A percentile compares a stretch with the other conserved stretches of the same genome.
Conservation (phyloP, 2,329 filamentous ascomycete genomes). For the Scedosporium minutisporum region DNA sequence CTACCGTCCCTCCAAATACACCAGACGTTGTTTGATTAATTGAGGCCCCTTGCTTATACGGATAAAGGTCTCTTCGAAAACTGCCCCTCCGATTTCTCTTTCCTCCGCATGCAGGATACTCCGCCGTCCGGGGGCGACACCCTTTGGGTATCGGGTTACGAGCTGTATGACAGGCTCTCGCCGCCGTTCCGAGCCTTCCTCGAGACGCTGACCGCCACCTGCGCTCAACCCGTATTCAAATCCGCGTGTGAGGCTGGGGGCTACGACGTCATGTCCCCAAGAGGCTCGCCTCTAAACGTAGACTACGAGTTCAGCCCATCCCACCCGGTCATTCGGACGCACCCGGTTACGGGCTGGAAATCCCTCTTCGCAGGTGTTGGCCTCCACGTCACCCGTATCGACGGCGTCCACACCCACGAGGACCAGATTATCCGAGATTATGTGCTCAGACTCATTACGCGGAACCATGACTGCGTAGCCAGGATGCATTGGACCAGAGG, state of each 20-base stretch:
- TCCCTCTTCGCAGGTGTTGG: slow-evolving; percentile 33
- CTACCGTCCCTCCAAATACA: not conserved
- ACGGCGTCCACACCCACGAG: slow-evolving; percentile 45
- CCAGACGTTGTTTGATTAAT: not conserved
- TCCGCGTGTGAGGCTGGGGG: slow-evolving; percentile 38
- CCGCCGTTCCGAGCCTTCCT: slow-evolving; percentile 40
- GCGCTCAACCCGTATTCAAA: slow-evolving; percentile 39
- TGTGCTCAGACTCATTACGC: slow-evolving; percentile 35
- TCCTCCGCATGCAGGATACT: slow-evolving; percentile 44
- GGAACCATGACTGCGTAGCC: slow-evolving; percentile 50
- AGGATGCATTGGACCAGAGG: slow-evolving; percentile 31
- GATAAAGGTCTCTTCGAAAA: slow-evolving; percentile 34
- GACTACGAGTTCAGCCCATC: slow-evolving; percentile 35
- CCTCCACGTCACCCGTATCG: slow-evolving; percentile 45
- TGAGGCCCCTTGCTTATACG: not conserved
- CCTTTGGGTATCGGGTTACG: slow-evolving; percentile 54
- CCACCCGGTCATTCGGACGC: slow-evolving; percentile 50
- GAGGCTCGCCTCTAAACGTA: slow-evolving; percentile 31
- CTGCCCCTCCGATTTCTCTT: slow-evolving; percentile 50
- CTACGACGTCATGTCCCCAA: slow-evolving; percentile 25
- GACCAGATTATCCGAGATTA: slow-evolving; percentile 39
- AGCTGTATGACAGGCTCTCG: slow-evolving; percentile 47
- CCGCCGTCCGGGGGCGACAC: slow-evolving; percentile 50
- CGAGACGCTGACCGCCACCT: slow-evolving; percentile 39
- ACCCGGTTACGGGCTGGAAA: slow-evolving; percentile 55